Evolutionary conservation across 306 rosid genomes (phyloP), one percentile per base, ranked within the genome.

Genomic region (Albizia julibrissin): DNA sequence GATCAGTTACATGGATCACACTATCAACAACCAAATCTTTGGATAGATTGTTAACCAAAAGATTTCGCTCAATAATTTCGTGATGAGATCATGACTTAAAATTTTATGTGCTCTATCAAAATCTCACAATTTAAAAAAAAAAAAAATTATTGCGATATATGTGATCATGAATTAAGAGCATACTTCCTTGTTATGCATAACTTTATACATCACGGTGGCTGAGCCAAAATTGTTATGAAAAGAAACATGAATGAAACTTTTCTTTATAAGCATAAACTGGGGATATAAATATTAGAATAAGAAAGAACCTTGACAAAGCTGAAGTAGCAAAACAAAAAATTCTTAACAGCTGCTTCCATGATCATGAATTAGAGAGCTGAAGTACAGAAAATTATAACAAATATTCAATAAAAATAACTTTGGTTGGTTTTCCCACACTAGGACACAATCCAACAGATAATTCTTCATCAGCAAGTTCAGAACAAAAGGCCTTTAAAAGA

Each of bases 331-430:
- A 72, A 65, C 21, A 10, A 29, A 42, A 58, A 31, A 73, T 67
- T 39, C 64, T 64, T 29, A 34, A 29, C 62, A 21, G 42, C n/a
- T 66, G 37, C 29, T 50, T 62, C 10, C 24, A 83, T 71, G 31
- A 29, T 3, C 37, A 27, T 64, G 40, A 13, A 34, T 73, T 27
- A 29, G 65, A 77, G 50, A 58, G 40, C 33, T 11, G 62, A 75
- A 26, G 54, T 43, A 47, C 40, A 54, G 43, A 76, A 59, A 69
- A 80, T 56, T 80, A 27, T 69, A 52, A 19, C 50, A 1, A 54
- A n/a, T 39, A 52, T 68, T 50, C 46, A 27, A 24, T 43, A 34
- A 79, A 43, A 21, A 26, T 68, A 79, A 37, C 24, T 49, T 67
- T 13, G 15, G 26, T 74, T 19, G 40, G 22, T 58, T 43, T 26